Base-by-base conservation (phyloP, 2,329 filamentous ascomycete species). In the Helminthosporium solani region DNA sequence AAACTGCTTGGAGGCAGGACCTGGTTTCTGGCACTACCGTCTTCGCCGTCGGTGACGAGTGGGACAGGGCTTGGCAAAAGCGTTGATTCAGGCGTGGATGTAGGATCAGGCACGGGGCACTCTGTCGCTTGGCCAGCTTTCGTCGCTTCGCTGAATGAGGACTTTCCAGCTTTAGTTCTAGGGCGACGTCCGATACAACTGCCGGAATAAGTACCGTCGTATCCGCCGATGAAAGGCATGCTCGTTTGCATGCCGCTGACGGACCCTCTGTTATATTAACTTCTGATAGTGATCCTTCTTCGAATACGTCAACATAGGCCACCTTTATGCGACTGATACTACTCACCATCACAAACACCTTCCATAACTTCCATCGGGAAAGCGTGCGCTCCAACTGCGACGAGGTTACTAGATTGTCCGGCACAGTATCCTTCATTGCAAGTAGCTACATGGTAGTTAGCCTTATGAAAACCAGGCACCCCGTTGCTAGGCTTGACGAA, bases 261-360 rank as follows among this genome's bases (percentile, higher is more conserved):
- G 20, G 37, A 44, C 42, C 21, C 21, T 40, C 46, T 16, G 33
- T 40, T n/a, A 47, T 40, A 20, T 43, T 33, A 38, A 42, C 18
- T 16, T 38, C 11, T 19, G 42, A 49, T 23, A 45, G 44, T 37
- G 34, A 20, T 42, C 50, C 18, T 15, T 44, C 44, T 40, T 37
- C 44, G 46, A 46, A 19, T 42, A 33, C 20, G 7, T 42, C 12
- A 51, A 42, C n/a, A 52, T 38, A 23, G 23, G 31, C 7, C 42
- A 15, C 44, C 40, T 40, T 25, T 25, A 25, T 39, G 45, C 27
- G 18, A 47, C 31, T 43, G 15, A 44, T 31, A 27, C 34, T 49
- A 55, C 52, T 53, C 14, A 55, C 50, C 27, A 53, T 46, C 9
- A 40, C 30, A 40, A 43, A 46, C 28, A 44, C 30, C 11, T 33